A percentile compares a stretch with the other conserved stretches of the same genome.
phyloP scores from a whole-genome alignment of 169 alveolate species.

The Plasmodium relictum region DNA sequence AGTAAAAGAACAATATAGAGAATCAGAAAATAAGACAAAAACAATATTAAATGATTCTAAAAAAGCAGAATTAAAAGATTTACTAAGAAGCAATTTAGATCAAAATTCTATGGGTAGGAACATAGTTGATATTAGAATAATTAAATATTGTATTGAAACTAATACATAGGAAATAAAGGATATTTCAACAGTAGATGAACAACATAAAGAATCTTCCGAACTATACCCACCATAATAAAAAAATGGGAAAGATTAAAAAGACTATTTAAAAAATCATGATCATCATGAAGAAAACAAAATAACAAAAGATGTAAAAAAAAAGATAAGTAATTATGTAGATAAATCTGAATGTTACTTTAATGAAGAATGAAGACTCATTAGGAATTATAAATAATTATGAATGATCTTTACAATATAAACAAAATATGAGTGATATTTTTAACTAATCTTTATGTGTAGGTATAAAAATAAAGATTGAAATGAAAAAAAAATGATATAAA shows the following conservation, averaged over 20 bases:
- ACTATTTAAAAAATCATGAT: conserved; percentile 1
- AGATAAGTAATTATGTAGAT: neutral
- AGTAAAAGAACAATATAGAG: too few relatives aligned
- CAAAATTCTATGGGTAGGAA: neutral
- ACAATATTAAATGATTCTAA: too few relatives aligned
- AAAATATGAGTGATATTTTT: neutral
- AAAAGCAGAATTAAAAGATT: too few relatives aligned
- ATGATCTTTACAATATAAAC: neutral
- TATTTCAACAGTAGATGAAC: neutral
- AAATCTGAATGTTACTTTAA: neutral
- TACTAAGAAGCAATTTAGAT: too few relatives aligned
- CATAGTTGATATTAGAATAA: too few relatives aligned
- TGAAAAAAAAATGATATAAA: neutral
- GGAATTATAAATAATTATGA: neutral
- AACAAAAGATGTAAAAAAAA: neutral
- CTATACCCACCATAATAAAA: neutral
- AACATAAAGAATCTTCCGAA: neutral
- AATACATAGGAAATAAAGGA: neutral
- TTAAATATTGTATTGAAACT: too few relatives aligned
- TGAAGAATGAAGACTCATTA: neutral
- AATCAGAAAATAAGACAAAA: too few relatives aligned
- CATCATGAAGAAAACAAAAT: neutral
- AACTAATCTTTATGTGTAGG: neutral
- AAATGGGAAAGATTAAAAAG: neutral
- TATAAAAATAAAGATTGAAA: neutral